Evolutionary conservation across 345 rosid species (phyloP).

Genomic region (Euphorbia lathyris): DNA sequence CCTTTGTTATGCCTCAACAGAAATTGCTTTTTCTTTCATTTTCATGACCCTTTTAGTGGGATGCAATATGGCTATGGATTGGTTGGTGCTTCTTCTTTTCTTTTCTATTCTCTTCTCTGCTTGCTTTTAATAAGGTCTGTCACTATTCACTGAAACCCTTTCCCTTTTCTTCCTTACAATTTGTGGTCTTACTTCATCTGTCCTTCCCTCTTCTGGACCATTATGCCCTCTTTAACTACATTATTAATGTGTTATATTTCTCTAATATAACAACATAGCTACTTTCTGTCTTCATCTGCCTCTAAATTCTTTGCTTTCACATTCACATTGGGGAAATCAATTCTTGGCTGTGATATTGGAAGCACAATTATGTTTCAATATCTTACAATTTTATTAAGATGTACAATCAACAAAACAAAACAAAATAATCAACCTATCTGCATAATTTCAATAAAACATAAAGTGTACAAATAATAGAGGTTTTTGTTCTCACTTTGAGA

Average conservation of each 20-base stretch:
- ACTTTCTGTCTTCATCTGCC: neutral
- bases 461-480: too few relatives aligned
- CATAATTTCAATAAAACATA: too few relatives aligned
- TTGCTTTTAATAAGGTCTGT: conserved; percentile 25
- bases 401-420: too few relatives aligned
- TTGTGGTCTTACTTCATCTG: too few relatives aligned
- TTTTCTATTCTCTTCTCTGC: conserved; percentile 24
- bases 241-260: neutral
- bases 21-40: conserved; percentile 31
- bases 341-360: neutral
- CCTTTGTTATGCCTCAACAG: conserved; percentile 23
- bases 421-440: too few relatives aligned
- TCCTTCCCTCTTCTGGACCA: conserved; percentile 1
- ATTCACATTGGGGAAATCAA: neutral
- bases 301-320: neutral
- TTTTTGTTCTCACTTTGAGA: too few relatives aligned
- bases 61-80: conserved; percentile 23
- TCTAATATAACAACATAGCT: neutral
- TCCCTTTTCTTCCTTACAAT: too few relatives aligned
- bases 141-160: neutral
- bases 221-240: conserved; percentile 11
- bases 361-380: neutral
- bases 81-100: conserved; percentile 24
- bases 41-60: conserved; percentile 30
- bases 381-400: too few relatives aligned